Base-by-base conservation (phyloP, 2,329 filamentous ascomycete species). In the Coleophoma eucalyptorum region DNA sequence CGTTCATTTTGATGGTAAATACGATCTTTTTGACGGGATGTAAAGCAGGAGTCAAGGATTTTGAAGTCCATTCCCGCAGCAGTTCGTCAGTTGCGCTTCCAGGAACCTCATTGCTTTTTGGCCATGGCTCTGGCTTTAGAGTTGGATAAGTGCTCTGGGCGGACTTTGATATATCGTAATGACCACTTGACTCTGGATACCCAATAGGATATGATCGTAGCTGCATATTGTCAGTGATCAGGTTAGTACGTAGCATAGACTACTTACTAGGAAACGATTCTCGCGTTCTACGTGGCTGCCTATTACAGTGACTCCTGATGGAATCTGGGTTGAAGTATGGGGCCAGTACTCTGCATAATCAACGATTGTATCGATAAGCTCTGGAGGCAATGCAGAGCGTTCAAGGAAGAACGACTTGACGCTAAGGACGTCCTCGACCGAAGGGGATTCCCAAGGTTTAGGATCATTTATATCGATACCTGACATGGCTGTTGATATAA, bases 311-410 rank as follows among this genome's bases (percentile, higher is more conserved):
- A 47, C 37, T 51, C 45, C 47, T 11, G 46, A 32, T 26, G 44
- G 34, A 8, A 67, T 62, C 42, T 67, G 53, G 12, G 64, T 65
- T 10, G 67, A 60, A 1, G 67, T 65, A 56, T 77, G 76, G 13
- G 75, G 76, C 82, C 83, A 86, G 64, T 85, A 86, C 64, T 84
- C 81, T 49, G 81, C 83, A 26, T 70, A 62, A 58, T 86, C 81
- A 49, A 85, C 65, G 43, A 86, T 74, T 43, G 65, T 62, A 58
- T 84, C 76, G 35, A 82, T 67, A 0, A 86, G 52, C 53, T 85
- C 82, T 2, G 70, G 63, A 0, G 83, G 82, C 1, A 86, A 66
- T 2, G 62, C 62, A 6, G 67, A 64, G 11, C 65, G 68, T 48
- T 70, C 69, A 21, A 59, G 60, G n/a, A 86, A 61, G 62, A 79